Evolutionary conservation across 164 flowering plant species (phyloP).

Genomic region (Stephania japonica): DNA sequence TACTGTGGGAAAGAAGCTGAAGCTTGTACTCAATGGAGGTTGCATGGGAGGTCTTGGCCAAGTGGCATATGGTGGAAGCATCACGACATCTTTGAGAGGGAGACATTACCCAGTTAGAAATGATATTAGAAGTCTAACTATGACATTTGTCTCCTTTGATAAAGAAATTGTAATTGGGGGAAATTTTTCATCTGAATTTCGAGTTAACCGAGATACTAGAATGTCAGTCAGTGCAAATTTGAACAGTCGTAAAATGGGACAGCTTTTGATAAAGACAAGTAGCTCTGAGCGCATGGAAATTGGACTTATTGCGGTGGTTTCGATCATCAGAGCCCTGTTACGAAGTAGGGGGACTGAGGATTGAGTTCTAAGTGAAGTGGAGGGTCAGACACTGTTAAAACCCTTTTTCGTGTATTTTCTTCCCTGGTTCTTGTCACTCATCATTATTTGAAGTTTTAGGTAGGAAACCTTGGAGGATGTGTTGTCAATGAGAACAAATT

Average conservation of each 20-base stretch:
- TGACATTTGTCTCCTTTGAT: conserved; percentile 58
- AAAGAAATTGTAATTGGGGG: conserved; percentile 70
- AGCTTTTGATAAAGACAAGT: conserved; percentile 51
- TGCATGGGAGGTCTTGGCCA: conserved; percentile 51
- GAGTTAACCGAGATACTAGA: conserved; percentile 40
- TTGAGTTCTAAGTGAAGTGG: neutral
- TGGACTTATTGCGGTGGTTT: conserved; percentile 48
- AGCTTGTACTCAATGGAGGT: conserved; percentile 56
- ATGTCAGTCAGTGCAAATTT: conserved; percentile 64
- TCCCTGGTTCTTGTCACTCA: neutral
- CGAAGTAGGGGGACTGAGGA: conserved; percentile 26
- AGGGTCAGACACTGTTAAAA: neutral
- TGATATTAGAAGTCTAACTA: conserved; percentile 45
- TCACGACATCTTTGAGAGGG: conserved; percentile 68
- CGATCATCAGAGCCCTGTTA: conserved; percentile 47
- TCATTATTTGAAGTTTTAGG: neutral
- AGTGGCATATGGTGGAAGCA: conserved; percentile 73
- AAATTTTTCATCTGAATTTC: conserved; percentile 54
- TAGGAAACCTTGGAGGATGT: neutral
- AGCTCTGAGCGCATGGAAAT: conserved; percentile 68
- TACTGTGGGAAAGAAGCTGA: conserved; percentile 55
- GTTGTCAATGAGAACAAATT: neutral
- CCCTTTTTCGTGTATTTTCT: neutral
- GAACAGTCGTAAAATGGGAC: conserved; percentile 80
- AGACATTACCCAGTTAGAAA: conserved; percentile 77